Evolutionary conservation across 2,329 filamentous ascomycete genomes (phyloP), one percentile per base, ranked within the genome.

Genomic region (Sporothrix protearum): DNA sequence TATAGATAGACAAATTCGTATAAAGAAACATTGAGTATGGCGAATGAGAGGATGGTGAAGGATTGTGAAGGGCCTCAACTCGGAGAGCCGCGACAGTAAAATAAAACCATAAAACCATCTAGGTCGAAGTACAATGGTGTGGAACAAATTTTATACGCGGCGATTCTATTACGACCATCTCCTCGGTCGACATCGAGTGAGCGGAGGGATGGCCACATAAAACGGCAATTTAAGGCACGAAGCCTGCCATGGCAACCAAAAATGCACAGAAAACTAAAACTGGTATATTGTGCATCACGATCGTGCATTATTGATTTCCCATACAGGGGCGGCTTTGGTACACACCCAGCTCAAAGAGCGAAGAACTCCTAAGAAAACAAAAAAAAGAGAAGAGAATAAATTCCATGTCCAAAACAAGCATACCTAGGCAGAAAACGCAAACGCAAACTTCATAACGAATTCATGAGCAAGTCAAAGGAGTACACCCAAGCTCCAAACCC

Each of bases 281-380:
- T 4, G 28, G 12, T 33, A 36, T 36, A 25, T 19, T 33, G 28
- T n/a, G 28, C 57, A 63, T 42, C 57, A 42, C 33, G 57, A 42
- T 63, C 57, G n/a, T 63, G 42, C 33, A 63, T 7, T 63, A 30
- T 63, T 63, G 57, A 63, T 42, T 63, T 42, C 33, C 14, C 57
- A 63, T 22, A 42, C 3, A 7, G 33, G 33, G 33, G 57, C 19
- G n/a, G 57, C 3, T 19, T 42, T 14, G 25, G n/a, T 25, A 33
- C 57, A 63, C 33, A 39, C n/a, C 33, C 53, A 57, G 12, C 25
- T 47, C 19, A 12, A 53, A 25, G n/a, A 28, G 3, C 7, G 19
- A 2, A 36, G 14, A 30, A 57, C 14, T 19, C 28, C 53, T 9
- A n/a, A 19, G 3, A 12, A 16, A 53, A 25, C 9, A 53, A 22